Conservation (phyloP, 257 asterid genomes). For the Dorcoceras hygrometricum region DNA sequence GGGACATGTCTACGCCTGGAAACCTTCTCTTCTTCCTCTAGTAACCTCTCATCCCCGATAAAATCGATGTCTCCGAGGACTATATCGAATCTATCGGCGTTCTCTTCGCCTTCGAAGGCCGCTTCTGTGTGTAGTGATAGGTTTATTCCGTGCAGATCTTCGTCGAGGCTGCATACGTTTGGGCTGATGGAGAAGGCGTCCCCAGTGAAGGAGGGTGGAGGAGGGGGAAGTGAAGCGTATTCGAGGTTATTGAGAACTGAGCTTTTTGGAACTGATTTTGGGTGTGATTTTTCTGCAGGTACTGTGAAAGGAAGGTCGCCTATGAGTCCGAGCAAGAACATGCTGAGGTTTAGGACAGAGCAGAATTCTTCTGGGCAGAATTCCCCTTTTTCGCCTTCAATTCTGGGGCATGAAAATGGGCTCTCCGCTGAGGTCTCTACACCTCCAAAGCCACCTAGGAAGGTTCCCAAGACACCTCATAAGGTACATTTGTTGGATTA, state of each 20-base stretch:
- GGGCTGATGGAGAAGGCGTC: slow-evolving; percentile 87
- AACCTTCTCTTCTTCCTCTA: slow-evolving; percentile 39
- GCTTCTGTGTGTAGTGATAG: slow-evolving; percentile 73
- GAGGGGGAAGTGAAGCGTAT: slow-evolving; percentile 68
- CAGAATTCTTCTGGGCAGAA: slow-evolving; percentile 61
- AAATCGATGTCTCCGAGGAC: slow-evolving; percentile 93
- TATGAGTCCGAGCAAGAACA: slow-evolving; percentile 78
- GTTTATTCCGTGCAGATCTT: slow-evolving; percentile 95
- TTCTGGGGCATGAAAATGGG: slow-evolving; percentile 62
- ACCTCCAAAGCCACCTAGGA: slow-evolving; percentile 92
- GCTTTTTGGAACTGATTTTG: slow-evolving; percentile 94
- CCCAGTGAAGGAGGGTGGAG: slow-evolving; percentile 75
- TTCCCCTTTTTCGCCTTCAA: slow-evolving; percentile 83
- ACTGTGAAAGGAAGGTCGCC: slow-evolving; percentile 52
- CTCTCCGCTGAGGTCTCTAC: slow-evolving; percentile 53
- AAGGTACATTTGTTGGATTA: slow-evolving; percentile 50
- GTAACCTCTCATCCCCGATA: slow-evolving; percentile 56
- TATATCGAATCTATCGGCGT: slow-evolving; percentile 70
- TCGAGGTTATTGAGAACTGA: slow-evolving; percentile 73
- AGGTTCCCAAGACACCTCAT: slow-evolving; percentile 94
- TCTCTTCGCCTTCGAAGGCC: slow-evolving; percentile 69
- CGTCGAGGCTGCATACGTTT: slow-evolving; percentile 90
- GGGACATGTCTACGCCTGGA: slow-evolving; percentile 64
- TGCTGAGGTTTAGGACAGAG: slow-evolving; percentile 93
- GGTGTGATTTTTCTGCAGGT: slow-evolving; percentile 81